Evolutionary conservation across 2,329 filamentous ascomycete species (phyloP), one percentile per base, ranked within the genome.

Genomic region (Claviceps digitariae): DNA sequence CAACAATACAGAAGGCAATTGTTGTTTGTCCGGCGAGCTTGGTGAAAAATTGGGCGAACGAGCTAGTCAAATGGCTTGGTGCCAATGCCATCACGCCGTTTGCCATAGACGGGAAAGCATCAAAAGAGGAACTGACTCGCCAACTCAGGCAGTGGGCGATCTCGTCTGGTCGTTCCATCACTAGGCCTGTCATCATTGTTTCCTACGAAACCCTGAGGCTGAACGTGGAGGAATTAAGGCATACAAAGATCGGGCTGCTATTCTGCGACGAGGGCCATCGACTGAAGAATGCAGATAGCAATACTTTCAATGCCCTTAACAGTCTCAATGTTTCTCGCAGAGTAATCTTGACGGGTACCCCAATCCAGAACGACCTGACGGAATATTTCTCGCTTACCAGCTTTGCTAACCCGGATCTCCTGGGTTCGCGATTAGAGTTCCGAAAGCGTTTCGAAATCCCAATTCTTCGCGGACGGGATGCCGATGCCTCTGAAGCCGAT

Each of bases 21-120:
- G 95, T 98, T 60, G 93, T 90, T 12, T 98, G 93, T 60, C 93
- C 93, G 0, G 95, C 93, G 2, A 97, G 90, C 78, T 73, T 98
- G 67, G 93, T 98, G 34, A 84, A 88, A 58, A 98, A 98, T 63
- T 98, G 93, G 93, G 93, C 91, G 47, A 97, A 97, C 63, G 93
- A 98, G 68, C 72, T 98, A 65, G 82, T 85, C 5, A 98, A 98
- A 73, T 98, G 93, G 93, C 82, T 98, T 40, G 93, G 93, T 31
- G 81, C 87, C 58, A 90, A 93, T 68, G 89, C 93, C 15, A 84
- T 96, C 58, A 88, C 81, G 1, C 91, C 93, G 8, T 98, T 98
- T 66, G 93, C 91, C 23, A 90, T 97, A 56, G 93, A 98, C 64
- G 93, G 93, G 27, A 98, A 97, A 70, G 91, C 89, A 13, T 85